phyloP scores from a whole-genome alignment of 495 filamentous ascomycete genomes.

The Amniculicola lignicola region DNA sequence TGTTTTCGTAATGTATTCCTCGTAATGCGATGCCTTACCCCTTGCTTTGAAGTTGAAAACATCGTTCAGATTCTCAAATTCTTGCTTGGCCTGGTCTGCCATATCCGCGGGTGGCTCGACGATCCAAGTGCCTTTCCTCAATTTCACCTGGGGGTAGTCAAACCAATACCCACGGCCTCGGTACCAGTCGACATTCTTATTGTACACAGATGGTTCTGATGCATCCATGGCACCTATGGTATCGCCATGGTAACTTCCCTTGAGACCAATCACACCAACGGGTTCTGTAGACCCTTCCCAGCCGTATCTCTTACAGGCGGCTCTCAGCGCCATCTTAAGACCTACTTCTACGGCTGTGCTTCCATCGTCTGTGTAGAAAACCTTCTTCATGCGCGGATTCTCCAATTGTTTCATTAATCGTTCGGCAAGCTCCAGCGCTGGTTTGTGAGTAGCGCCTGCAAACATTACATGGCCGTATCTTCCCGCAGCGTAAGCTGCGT shows the following conservation, averaged over 20 bases:
- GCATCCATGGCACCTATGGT: constrained; percentile 81
- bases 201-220: constrained; percentile 67
- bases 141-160: constrained; percentile 65
- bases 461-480: constrained; percentile 86
- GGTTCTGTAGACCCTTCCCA: constrained; percentile 56
- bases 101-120: constrained; percentile 54
- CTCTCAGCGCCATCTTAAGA: constrained; percentile 73
- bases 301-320: constrained; percentile 59
- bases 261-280: constrained; percentile 65
- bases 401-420: constrained; percentile 52
- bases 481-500: constrained; percentile 74
- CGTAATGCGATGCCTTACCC: constrained; percentile 49
- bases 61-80: constrained; percentile 52
- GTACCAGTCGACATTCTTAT: constrained; percentile 79
- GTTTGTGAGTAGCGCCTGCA: constrained; percentile 67
- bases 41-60: constrained; percentile 61
- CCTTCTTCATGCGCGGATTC: constrained; percentile 60
- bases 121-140: constrained; percentile 60
- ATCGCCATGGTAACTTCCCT: constrained; percentile 76
- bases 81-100: constrained; percentile 39
- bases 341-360: constrained; percentile 77
- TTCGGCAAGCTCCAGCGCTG: constrained; percentile 63
- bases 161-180: constrained; percentile 71
- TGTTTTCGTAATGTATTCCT: constrained; percentile 50
- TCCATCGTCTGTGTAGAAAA: constrained; percentile 78